Base-by-base conservation (phyloP, 768 basidiomycete species). In the Suillus variegatus region DNA sequence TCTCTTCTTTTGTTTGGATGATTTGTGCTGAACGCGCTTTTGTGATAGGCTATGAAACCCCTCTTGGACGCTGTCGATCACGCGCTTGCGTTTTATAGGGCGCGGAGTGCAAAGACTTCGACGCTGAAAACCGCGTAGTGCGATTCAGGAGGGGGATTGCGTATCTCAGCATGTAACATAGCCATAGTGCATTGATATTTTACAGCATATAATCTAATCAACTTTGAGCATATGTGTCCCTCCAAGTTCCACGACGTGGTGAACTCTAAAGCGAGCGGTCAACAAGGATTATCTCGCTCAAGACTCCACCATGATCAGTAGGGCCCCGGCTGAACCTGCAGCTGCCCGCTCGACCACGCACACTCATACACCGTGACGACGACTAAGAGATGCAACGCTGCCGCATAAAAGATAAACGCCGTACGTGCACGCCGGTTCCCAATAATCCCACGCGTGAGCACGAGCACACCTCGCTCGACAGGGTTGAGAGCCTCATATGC, bases 401-500 rank as follows among this genome's bases (percentile, higher is more conserved):
- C 75, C 6, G 97, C 91, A 76, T 99, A 99, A 60, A 89, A 81
- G 65, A 98, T 88, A 75, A 98, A 98, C 51, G 92, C 85, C 22
- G 90, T 91, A 71, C 97, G 83, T n/a, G 95, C 89, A 18, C 94
- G 86, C 36, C 95, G 90, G 73, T 94, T 95, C 49, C 94, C 92
- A 35, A 98, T 85, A 61, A 99, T 90, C 13, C 88, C 84, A 60
- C 92, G 88, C 0, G 97, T 97, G 18, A 99, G 81, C 28, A 86
- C 83, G 62, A 98, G 88, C 1, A 97, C 89, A 20, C 90, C 89
- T 25, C 95, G 86, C 77, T 99, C 97, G 12, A 97, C 82, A 2
- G 94, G 93, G 73, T 99, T 97, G 51, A 99, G 83, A 35, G 89
- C 91, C 70, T 94, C 89, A 63, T 97, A 95, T 1, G 94, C 97